A percentile compares a stretch with the other conserved stretches of the same genome.
Conservation (phyloP, 73 alveolate genomes). For the Paramecium biaurelia region DNA sequence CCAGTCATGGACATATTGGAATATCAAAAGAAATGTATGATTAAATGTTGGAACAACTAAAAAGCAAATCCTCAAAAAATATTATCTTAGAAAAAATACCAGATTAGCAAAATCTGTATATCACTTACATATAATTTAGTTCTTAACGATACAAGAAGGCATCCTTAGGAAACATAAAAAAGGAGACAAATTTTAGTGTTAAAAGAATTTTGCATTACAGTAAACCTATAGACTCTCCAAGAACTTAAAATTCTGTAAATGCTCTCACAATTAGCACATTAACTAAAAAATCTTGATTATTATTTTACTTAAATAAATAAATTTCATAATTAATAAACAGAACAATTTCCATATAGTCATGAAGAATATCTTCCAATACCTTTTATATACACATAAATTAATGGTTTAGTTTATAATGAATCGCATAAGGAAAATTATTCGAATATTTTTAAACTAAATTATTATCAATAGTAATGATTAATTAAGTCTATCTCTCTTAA, state of each 20-base stretch:
- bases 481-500: neutral
- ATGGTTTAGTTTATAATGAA: neutral
- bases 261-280: neutral
- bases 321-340: neutral
- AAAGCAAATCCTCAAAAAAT: neutral
- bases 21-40: neutral
- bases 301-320: neutral
- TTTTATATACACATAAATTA: too few species aligned
- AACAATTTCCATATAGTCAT: neutral
- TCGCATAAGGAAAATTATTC: neutral
- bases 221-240: neutral
- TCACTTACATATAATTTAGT: neutral
- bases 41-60: neutral
- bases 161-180: neutral
- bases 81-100: neutral
- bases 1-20: constrained; percentile 9
- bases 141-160: neutral
- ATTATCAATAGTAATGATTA: neutral
- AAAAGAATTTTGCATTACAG: neutral
- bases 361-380: too few species aligned
- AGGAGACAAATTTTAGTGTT: neutral
- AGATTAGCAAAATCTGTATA: neutral
- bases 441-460: neutral
- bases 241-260: neutral
- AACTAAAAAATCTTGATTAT: neutral